Evolutionary conservation across 2,329 filamentous ascomycete genomes (phyloP).

Genomic region (Fusarium torreyae): DNA sequence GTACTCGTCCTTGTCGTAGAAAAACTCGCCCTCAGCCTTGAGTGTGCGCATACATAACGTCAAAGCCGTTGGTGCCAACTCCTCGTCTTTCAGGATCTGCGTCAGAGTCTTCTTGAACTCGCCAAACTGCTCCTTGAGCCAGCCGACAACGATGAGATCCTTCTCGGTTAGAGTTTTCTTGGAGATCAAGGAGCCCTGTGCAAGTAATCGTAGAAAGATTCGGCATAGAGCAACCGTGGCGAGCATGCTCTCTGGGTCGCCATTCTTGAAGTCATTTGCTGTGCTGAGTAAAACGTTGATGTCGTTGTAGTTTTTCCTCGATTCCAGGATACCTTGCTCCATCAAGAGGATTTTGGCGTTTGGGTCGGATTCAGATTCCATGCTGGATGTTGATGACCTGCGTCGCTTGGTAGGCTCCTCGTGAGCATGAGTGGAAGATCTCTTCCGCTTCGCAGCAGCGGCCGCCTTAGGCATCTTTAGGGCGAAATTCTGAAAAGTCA

Average conservation of each 20-base stretch:
- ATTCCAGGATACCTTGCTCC: conserved; percentile 86
- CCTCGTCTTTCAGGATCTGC: conserved; percentile 72
- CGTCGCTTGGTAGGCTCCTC: conserved; percentile 67
- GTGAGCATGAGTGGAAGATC: conserved; percentile 58
- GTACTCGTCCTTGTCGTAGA: conserved; percentile 73
- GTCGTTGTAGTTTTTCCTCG: conserved; percentile 92
- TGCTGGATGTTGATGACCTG: conserved; percentile 64
- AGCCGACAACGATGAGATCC: conserved; percentile 80
- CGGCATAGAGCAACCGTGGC: conserved; percentile 87
- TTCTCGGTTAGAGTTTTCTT: conserved; percentile 78
- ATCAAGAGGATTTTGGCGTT: conserved; percentile 80
- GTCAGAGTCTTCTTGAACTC: conserved; percentile 79
- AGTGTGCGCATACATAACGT: conserved; percentile 87
- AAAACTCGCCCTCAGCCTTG: conserved; percentile 80
- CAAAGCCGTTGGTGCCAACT: conserved; percentile 78
- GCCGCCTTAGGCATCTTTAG: conserved; percentile 49
- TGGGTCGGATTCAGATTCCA: conserved; percentile 64
- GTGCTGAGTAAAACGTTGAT: conserved; percentile 79
- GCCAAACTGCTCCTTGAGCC: conserved; percentile 82
- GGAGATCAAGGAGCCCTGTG: conserved; percentile 78
- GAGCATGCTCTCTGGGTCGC: conserved; percentile 70
- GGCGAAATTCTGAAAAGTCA: not conserved
- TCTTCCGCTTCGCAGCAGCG: conserved; percentile 66
- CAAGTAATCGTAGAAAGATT: conserved; percentile 86
- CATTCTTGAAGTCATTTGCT: conserved; percentile 63